Base-by-base conservation (phyloP, 1,284 basidiomycete species). In the Naganishia albida region DNA sequence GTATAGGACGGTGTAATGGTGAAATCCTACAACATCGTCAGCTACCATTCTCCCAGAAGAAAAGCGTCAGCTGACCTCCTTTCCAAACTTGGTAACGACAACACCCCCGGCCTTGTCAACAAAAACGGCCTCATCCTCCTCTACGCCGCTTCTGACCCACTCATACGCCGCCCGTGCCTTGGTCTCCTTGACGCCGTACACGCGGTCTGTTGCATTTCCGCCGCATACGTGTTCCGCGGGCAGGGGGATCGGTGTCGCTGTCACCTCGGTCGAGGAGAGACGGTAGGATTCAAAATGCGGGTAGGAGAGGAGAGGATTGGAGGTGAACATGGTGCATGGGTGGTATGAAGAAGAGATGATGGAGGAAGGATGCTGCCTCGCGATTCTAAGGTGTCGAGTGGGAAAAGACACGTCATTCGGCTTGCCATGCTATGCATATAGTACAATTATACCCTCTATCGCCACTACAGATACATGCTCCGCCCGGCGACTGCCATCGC, bases 201-300 rank as follows among this genome's bases (percentile, higher is more conserved):
- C 48, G 30, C 46, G 46, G 18, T 26, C 30, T 25, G 23, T 42
- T 20, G 16, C n/a, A 20, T 6, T 12, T 26, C n/a, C 30, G 30
- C 30, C 44, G 10, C 28, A 54, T 12, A 12, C 12, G 28, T 53
- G 49, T 4, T 43, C 28, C 26, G 39, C 26, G 16, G 64, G 55
- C 12, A 65, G 48, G 2, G 34, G 57, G 46, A 40, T 15, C 2
- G n/a, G 34, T 15, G 28, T 30, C 15, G 64, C 23, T 16, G 39
- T n/a, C 23, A 57, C 13, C 16, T 53, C 18, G 13, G 34, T 23
- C 18, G 55, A 23, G 16, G 64, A 28, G 49, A 65, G 64, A 12
- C 64, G 64, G 50, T 65, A 65, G 12, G 64, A 51, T 10, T 65
- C 50, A 48, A 65, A 65, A 13, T 56, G 64, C 2, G 64, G 64